Conservation (phyloP, 1,284 basidiomycete species). For the Erythrobasidium hasegawianum region DNA sequence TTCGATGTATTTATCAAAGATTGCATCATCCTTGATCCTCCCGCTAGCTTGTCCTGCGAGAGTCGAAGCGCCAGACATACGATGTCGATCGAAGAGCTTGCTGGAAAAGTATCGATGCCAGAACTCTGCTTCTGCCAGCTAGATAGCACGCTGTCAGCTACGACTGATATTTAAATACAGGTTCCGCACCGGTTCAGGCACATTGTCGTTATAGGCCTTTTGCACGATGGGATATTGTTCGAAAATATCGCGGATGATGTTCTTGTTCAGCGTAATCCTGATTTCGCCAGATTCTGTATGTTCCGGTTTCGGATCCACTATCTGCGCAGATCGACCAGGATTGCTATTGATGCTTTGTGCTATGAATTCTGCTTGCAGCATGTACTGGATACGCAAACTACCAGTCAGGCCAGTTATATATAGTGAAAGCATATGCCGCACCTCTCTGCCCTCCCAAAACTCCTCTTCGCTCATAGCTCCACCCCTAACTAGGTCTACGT, state of each 20-base stretch:
- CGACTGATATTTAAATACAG: background rate
- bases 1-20: constrained; percentile 93
- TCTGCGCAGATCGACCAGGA: constrained; percentile 74
- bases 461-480: constrained; percentile 83
- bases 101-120: constrained; percentile 97
- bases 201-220: constrained; percentile 86
- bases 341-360: constrained; percentile 45
- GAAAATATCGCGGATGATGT: constrained; percentile 90
- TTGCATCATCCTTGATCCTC: constrained; percentile 81
- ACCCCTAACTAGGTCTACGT: constrained; percentile 77
- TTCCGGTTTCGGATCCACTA: constrained; percentile 85
- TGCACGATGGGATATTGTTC: constrained; percentile 95
- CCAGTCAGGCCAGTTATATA: constrained; percentile 40
- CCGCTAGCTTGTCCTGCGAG: constrained; percentile 62
- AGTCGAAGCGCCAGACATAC: constrained; percentile 83
- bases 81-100: constrained; percentile 87
- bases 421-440: background rate
- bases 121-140: constrained; percentile 85
- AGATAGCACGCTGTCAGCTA: constrained; percentile 9
- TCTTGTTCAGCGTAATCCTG: constrained; percentile 86
- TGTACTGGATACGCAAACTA: no score
- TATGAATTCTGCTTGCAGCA: constrained; percentile 1
- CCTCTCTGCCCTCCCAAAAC: constrained; percentile 88
- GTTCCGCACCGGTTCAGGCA: constrained; percentile 69
- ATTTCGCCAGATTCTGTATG: constrained; percentile 69